Conservation (phyloP, 176 grass and related monocot species). For the Ampelocalamus luodianensis region DNA sequence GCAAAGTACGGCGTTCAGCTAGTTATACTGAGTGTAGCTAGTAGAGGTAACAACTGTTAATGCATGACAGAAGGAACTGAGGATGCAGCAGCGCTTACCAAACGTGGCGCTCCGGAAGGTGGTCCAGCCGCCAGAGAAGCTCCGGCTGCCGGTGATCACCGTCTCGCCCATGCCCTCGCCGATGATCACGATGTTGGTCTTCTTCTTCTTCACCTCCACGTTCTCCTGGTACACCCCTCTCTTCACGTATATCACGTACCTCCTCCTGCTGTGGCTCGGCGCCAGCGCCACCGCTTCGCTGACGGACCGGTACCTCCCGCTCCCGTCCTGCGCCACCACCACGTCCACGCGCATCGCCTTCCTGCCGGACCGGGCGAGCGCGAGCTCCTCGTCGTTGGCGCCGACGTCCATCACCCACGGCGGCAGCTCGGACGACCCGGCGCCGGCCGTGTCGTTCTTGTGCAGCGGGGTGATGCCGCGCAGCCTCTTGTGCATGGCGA, state of each 20-base stretch:
- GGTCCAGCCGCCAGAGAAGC: constrained; percentile 73
- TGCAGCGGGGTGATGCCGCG: constrained; percentile 56
- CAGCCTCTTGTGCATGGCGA: constrained; percentile 72
- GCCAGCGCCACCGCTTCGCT: constrained; percentile 68
- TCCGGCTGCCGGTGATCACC: constrained; percentile 83
- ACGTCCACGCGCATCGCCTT: constrained; percentile 56
- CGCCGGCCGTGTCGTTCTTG: constrained; percentile 40
- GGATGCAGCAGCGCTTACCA: constrained; percentile 39
- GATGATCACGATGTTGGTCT: constrained; percentile 75
- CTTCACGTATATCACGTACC: constrained; percentile 93
- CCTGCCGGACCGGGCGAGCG: constrained; percentile 1
- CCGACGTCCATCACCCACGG: constrained; percentile 62
- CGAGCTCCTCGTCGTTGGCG: constrained; percentile 1
- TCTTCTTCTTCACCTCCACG: constrained; percentile 86
- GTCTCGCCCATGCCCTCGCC: constrained; percentile 85
- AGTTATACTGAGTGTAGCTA: no score
- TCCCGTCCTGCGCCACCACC: constrained; percentile 86
- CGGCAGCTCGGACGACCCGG: constrained; percentile 45
- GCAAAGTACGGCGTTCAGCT: no score
- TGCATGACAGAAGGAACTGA: not conserved
- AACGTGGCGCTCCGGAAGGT: constrained; percentile 85
- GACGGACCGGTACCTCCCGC: constrained; percentile 74
- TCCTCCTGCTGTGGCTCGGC: constrained; percentile 57
- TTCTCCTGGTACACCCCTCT: constrained; percentile 83
- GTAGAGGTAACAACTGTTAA: not conserved